Evolutionary conservation across 1,139 yeast species (phyloP), one percentile per base, ranked within the genome.

Genomic region (Pichia sp.): DNA sequence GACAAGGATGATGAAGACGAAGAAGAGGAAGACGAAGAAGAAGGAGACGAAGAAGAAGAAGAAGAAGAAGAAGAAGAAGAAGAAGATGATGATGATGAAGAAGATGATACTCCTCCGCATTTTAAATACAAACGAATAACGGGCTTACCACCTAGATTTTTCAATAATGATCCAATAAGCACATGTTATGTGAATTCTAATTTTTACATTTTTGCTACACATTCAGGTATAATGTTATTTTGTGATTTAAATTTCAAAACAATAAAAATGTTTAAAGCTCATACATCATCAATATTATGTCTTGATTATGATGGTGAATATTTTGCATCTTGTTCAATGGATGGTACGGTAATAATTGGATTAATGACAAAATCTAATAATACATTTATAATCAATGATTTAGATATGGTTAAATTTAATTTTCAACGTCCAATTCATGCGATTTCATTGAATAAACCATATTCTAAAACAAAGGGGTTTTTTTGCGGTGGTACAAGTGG

Each of bases 401-500:
- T 38, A 4, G 51, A 48, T n/a, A 34, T 48, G 26, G 24, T 76
- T 0, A 89, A 89, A 2, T 84, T 78, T 53, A 95, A 89, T 61
- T 87, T 89, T 62, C 83, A 85, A 56, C 68, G 97, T 30, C 97
- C 98, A 0, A 77, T 94, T 0, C 95, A 89, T 60, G 80, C 95
- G 0, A 94, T 92, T 4, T 84, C 90, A 0, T 63, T 94, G 6
- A 95, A 87, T 54, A 77, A 79, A 22, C 77, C 82, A 50, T 92
- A 85, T 60, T 61, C 63, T 37, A 71, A 70, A 11, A 72, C 80
- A 0, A 75, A 79, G 47, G 73, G 82, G 10, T 89, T 87, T 54
- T 71, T 87, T 0, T 82, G 90, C 33, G 97, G 97, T 3, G 97
- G 97, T 0, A 87, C 83, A 70, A 83, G 92, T 16, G 97, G 97